Evolutionary conservation across 345 rosid species (phyloP).

Genomic region (Eucalyptus paniculata): DNA sequence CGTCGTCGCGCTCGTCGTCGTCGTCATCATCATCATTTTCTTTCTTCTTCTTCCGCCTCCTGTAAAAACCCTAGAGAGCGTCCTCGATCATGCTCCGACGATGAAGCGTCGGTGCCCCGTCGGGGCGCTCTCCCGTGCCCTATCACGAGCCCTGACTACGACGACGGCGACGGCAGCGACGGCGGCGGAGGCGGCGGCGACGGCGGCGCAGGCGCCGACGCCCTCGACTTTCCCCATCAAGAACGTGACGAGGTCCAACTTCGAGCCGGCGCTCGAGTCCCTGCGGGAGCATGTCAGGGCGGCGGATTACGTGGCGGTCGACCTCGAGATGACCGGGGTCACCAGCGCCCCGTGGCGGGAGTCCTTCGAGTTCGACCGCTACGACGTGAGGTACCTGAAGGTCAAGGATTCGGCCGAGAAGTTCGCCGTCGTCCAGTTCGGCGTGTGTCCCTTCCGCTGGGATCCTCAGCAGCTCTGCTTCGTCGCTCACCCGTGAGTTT

Average conservation of each 20-base stretch:
- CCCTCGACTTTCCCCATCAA: conserved; percentile 57
- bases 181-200: neutral
- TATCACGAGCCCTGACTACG: neutral
- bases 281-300: conserved; percentile 47
- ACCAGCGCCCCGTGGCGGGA: conserved; percentile 90
- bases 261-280: conserved; percentile 44
- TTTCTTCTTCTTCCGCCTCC: neutral
- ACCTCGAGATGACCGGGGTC: conserved; percentile 92
- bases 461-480: conserved; percentile 52
- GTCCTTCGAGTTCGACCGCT: conserved; percentile 66
- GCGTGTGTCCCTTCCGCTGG: conserved; percentile 95
- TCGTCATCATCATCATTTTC: neutral
- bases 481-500: conserved; percentile 62
- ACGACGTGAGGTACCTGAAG: conserved; percentile 71
- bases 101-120: neutral
- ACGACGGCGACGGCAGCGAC: neutral
- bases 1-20: neutral
- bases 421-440: conserved; percentile 91
- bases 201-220: neutral
- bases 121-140: neutral
- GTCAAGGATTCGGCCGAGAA: conserved; percentile 94
- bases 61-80: neutral
- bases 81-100: neutral
- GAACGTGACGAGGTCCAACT: conserved; percentile 68
- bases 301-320: conserved; percentile 89